Percentiles rank a stretch among this genome's conserved stretches.
Conservation (phyloP, 139 green algal genomes). For the Axilococcus clingmanii region DNA sequence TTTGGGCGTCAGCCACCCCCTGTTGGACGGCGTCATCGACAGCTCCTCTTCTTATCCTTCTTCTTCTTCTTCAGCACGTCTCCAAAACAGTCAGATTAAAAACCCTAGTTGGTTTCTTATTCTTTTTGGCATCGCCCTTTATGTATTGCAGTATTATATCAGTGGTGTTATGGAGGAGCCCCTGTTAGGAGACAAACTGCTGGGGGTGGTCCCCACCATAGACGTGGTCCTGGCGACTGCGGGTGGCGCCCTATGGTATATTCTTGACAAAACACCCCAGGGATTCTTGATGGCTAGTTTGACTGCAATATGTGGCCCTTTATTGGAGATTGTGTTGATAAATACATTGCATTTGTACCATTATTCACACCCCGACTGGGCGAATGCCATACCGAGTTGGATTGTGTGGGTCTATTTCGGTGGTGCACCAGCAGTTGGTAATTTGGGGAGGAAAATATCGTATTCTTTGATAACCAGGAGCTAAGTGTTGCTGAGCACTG, state of each 20-base stretch:
- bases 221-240: conserved; percentile 15
- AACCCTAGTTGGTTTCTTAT: conserved; percentile 10
- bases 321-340: conserved; percentile 30
- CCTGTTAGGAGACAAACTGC: conserved; percentile 10
- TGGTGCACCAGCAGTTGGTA: conserved; percentile 33
- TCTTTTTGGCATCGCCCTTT: conserved; percentile 25
- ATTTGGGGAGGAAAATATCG: conserved; percentile 22
- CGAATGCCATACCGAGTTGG: conserved; percentile 33
- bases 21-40: conserved; percentile 29
- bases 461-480: conserved; percentile 2
- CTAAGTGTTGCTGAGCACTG: too few relatives aligned
- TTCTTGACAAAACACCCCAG: conserved; percentile 28
- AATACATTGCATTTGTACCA: conserved; percentile 28
- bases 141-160: conserved; percentile 40
- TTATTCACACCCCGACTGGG: conserved; percentile 27
- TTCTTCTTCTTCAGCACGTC: not conserved
- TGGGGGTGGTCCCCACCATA: not conserved
- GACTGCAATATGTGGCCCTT: conserved; percentile 22
- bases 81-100: not conserved
- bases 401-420: conserved; percentile 43
- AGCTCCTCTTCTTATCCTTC: conserved; percentile 5
- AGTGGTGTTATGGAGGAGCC: conserved; percentile 28
- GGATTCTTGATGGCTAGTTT: conserved; percentile 26
- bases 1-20: conserved; percentile 38
- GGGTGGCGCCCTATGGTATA: conserved; percentile 10